A percentile compares a stretch with the other conserved stretches of the same genome.
Evolutionary conservation across 805 yeast genomes (phyloP).

Genomic region (Candida xyloterini): DNA sequence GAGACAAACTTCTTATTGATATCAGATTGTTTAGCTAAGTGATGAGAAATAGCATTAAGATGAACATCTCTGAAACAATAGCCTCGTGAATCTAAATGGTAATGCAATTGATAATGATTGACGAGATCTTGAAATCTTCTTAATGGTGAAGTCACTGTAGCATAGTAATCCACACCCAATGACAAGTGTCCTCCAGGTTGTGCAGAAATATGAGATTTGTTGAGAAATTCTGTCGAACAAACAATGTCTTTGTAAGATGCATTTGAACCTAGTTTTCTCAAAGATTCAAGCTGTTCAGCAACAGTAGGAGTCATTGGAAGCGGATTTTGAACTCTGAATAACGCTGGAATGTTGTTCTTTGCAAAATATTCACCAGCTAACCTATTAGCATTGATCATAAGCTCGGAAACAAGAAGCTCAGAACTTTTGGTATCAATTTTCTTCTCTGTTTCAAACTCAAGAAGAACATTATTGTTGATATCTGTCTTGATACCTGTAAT

Average conservation of each 20-base stretch:
- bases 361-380: slow-evolving; percentile 49
- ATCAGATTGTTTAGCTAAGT: slow-evolving; percentile 44
- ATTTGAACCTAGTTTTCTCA: slow-evolving; percentile 12
- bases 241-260: slow-evolving; percentile 27
- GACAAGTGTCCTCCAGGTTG: slow-evolving; percentile 52
- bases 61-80: slow-evolving; percentile 34
- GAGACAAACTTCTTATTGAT: slow-evolving; percentile 30
- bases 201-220: slow-evolving; percentile 52
- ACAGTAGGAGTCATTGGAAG: slow-evolving; percentile 18
- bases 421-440: slow-evolving; percentile 40
- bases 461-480: slow-evolving; percentile 5
- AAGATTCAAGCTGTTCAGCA: not conserved
- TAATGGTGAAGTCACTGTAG: slow-evolving; percentile 85
- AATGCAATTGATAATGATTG: slow-evolving; percentile 73
- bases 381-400: slow-evolving; percentile 80
- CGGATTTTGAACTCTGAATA: slow-evolving; percentile 39
- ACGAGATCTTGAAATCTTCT: slow-evolving; percentile 78
- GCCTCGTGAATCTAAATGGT: slow-evolving; percentile 33
- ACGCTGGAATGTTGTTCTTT: slow-evolving; percentile 46
- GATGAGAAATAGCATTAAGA: slow-evolving; percentile 38
- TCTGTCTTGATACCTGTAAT: slow-evolving; percentile 11
- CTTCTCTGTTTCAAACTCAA: slow-evolving; percentile 4
- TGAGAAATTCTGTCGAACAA: slow-evolving; percentile 43
- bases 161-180: slow-evolving; percentile 59
- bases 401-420: slow-evolving; percentile 68